These are phyloP conservation scores for Flaveria floridana DNA, from an alignment of 140 eudicot species.

Conservation along the genomic window DNA sequence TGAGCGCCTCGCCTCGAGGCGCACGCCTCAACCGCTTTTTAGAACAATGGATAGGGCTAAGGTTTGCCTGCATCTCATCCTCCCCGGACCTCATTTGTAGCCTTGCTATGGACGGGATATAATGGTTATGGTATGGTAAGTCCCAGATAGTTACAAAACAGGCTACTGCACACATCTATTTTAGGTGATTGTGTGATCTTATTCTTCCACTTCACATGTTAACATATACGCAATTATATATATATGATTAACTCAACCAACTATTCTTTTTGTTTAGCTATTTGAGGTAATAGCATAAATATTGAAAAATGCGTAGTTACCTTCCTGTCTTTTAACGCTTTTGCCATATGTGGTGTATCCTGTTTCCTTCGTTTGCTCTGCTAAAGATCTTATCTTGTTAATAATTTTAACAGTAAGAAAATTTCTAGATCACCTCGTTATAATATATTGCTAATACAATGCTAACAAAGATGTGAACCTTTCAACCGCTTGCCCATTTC, in stretches of 20 bases:
- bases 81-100: too few species aligned
- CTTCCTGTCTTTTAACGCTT: conserved; percentile 68
- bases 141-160: conserved; percentile 2
- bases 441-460: neutral
- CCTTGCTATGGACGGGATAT: too few species aligned
- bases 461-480: neutral
- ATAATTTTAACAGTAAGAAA: conserved; percentile 20
- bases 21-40: too few species aligned
- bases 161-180: neutral
- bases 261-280: neutral
- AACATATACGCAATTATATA: neutral
- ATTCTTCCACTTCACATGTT: neutral
- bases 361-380: conserved; percentile 91
- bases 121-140: neutral
- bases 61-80: too few species aligned
- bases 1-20: too few species aligned
- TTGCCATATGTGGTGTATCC: conserved; percentile 49
- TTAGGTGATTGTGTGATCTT: conserved; percentile 8
- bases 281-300: conserved; percentile 5
- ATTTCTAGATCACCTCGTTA: neutral
- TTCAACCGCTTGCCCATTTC: conserved; percentile 9
- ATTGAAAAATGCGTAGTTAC: conserved; percentile 34
- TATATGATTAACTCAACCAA: neutral
- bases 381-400: conserved; percentile 31
- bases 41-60: too few species aligned